Evolutionary conservation across 257 asterid genomes (phyloP), one percentile per base, ranked within the genome.

Genomic region (Misopates orontium): DNA sequence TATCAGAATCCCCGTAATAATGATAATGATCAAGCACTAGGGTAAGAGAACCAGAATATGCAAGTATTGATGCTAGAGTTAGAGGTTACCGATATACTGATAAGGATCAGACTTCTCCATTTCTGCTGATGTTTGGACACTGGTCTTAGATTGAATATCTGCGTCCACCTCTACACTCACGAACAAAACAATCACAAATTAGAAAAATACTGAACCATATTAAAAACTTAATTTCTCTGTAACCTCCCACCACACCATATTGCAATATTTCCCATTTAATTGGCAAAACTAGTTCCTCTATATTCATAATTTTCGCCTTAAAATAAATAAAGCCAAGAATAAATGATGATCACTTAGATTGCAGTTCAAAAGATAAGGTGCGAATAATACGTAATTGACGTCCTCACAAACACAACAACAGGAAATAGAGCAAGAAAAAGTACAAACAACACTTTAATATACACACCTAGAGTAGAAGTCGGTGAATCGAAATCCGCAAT

Each of bases 401-500:
- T 10, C 19, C 3, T 11, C 19, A 15, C 19, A 14, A 0, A 7
- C 18, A 15, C 10, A 16, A 4, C 8, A 25, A 3, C 4, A 25
- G 19, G 48, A 47, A 61, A 22, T 49, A 5, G 24, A 66, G 25
- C 4, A 17, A 20, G 25, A 55, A 11, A 62, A 61, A 56, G 32
- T 16, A 59, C 56, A 8, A 60, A 20, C 12, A 49, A 72, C 48
- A 48, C 55, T 49, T 32, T 69, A 24, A 23, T 21, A 51, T n/a
- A 60, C 17, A 66, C 71, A 82, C 90, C 86, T 57, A 61, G 45
- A 53, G 60, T 32, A 47, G 62, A 75, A 53, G 87, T 66, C 13
- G 83, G 80, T 61, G 90, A 80, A 76, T 78, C 88, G 20, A 66
- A 72, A 61, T 78, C 84, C 14, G 77, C 78, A 24, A 70, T 62